Conservation (phyloP, 1,284 basidiomycete species). For the Tausonia pullulans region DNA sequence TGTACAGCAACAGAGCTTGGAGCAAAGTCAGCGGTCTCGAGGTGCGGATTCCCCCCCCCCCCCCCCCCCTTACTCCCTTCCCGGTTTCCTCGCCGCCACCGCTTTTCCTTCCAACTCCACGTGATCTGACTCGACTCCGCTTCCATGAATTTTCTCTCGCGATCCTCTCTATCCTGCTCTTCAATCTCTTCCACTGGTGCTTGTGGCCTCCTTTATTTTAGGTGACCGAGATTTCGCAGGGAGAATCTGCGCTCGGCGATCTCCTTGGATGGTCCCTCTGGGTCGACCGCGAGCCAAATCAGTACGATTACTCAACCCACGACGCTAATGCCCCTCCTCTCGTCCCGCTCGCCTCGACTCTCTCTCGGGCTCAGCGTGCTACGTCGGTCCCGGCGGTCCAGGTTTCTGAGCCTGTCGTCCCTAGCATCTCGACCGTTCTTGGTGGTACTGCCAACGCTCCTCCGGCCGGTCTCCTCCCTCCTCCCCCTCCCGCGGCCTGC, state of each 20-base stretch:
- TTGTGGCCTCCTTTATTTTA: neutral
- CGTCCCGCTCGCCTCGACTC: no score
- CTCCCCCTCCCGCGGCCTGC: no score
- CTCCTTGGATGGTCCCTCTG: slow-evolving; percentile 35
- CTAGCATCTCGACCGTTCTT: no score
- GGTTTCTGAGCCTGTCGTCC: no score
- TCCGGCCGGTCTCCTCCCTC: no score
- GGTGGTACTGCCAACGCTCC: no score
- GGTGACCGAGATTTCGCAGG: slow-evolving; percentile 33
- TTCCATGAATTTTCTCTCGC: neutral
- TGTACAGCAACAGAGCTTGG: slow-evolving; percentile 87
- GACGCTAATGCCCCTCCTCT: no score
- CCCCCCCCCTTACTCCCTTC: no score
- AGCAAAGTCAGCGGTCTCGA: slow-evolving; percentile 48
- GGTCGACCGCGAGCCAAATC: slow-evolving; percentile 21
- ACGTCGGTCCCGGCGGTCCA: no score
- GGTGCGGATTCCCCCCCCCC: neutral
- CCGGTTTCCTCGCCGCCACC: no score
- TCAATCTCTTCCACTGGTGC: neutral
- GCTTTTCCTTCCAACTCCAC: neutral
- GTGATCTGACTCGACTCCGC: neutral
- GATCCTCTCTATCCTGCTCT: neutral
- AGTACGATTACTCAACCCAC: no score
- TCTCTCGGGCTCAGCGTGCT: no score
- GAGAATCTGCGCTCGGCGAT: slow-evolving; percentile 35